Base-by-base conservation (phyloP, 2,329 filamentous ascomycete species). In the Tolypocladium amazonense region DNA sequence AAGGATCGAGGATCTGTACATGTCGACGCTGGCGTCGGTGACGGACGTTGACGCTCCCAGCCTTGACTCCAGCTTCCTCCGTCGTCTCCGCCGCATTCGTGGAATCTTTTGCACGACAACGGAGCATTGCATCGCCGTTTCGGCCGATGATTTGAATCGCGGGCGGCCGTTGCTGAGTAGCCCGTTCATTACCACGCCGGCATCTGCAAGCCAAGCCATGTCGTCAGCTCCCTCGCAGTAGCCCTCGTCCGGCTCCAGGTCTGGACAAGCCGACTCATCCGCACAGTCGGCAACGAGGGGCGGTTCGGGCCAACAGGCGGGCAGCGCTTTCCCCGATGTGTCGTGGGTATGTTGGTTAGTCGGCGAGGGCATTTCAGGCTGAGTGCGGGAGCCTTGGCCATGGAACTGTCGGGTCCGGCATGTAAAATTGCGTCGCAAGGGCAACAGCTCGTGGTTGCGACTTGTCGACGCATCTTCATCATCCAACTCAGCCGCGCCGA, bases 1-100 rank as follows among this genome's bases (percentile, higher is more conserved):
- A 33, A 6, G 27, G 7, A 45, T 43, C 38, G n/a, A 43, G 43
- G 37, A 39, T 9, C 8, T 52, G 15, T 18, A 52, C 4, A 23
- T 53, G 27, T 33, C 50, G 47, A 33, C 2, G 18, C 27, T 35
- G 50, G 20, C 50, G 30, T 35, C 30, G 50, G 11, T 15, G 20
- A n/a, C 37, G 4, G 12, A 38, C 30, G 55, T 43, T 14, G 23
- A 58, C 9, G 60, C 41, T 38, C 47, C 35, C 5, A 37, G 41
- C 8, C 58, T 58, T 14, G 38, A 54, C 23, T 59, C 58, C 20
- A 58, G 14, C 50, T 62, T 64, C 52, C 35, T 58, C 2, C 56
- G 58, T 39, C 62, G 60, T 50, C 62, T 59, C 39, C 60, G 60
- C 38, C 61, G 59, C 60, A 65, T 62, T 8, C 61, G 58, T 14